phyloP scores from a whole-genome alignment of 179 eudicot species.

The Drosera spatulata region DNA sequence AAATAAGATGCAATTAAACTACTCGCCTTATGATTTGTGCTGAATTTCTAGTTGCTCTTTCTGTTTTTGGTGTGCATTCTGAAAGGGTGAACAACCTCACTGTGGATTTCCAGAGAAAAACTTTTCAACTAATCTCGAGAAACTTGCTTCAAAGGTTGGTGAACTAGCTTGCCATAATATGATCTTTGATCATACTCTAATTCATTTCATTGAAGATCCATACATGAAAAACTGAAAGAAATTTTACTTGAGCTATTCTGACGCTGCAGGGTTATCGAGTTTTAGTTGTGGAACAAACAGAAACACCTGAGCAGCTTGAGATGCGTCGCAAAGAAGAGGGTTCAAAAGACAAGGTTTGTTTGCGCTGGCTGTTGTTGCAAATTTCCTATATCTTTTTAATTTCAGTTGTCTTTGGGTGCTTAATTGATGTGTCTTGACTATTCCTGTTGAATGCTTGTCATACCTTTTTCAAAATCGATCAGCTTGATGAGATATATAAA shows the following conservation, averaged over 20 bases:
- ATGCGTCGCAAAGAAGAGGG: conserved; percentile 74
- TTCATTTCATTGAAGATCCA: conserved; percentile 2
- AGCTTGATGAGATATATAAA: too few species aligned
- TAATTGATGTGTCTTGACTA: not conserved
- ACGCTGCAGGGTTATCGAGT: conserved; percentile 81
- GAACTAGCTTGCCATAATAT: conserved; percentile 1
- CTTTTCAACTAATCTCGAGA: conserved; percentile 70
- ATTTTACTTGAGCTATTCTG: conserved; percentile 7
- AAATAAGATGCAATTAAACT: too few species aligned
- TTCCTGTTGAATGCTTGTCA: too few species aligned
- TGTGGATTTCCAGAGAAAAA: conserved; percentile 98
- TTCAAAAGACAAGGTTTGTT: conserved; percentile 81
- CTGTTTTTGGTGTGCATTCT: not conserved
- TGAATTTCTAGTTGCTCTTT: not conserved
- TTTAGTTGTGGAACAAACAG: conserved; percentile 97
- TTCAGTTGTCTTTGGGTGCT: not conserved
- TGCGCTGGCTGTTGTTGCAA: not conserved
- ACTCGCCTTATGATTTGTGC: not conserved
- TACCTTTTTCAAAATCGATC: too few species aligned
- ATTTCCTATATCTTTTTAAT: not conserved
- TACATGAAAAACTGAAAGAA: not conserved
- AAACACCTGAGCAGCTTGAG: conserved; percentile 94
- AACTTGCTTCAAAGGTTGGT: conserved; percentile 83
- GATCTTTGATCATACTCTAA: not conserved
- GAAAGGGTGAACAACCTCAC: conserved; percentile 96